Evolutionary conservation across 2,329 filamentous ascomycete species (phyloP).

Genomic region (Chrysoporthe cubensis): DNA sequence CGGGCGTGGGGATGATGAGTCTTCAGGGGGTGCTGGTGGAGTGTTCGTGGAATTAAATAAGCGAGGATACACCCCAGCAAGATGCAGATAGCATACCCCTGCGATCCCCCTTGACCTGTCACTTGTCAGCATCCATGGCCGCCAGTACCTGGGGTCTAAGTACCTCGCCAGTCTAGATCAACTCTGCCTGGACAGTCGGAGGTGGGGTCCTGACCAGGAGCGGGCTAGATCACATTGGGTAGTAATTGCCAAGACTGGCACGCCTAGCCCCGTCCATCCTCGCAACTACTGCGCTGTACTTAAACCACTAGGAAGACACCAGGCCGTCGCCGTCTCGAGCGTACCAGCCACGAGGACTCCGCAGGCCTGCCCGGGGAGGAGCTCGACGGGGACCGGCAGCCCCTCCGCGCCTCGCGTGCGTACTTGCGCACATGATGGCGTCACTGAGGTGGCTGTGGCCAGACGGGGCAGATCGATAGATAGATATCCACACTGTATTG

Average conservation of each 20-base stretch:
- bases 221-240: neutral
- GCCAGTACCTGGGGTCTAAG: neutral
- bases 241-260: neutral
- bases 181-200: neutral
- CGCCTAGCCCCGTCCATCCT: neutral
- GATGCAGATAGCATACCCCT: neutral
- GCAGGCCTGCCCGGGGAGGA: too few species aligned
- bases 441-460: neutral
- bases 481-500: neutral
- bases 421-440: neutral
- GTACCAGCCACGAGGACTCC: neutral
- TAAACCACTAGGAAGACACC: neutral
- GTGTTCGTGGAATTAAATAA: slow-evolving; percentile 10
- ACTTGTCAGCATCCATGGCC: slow-evolving; percentile 11
- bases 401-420: neutral
- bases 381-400: neutral
- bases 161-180: neutral
- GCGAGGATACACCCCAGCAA: neutral
- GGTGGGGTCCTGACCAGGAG: neutral
- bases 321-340: neutral
- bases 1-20: slow-evolving; percentile 20
- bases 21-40: slow-evolving; percentile 7
- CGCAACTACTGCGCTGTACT: neutral
- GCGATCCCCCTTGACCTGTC: neutral
- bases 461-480: neutral